Percentiles rank a stretch among this genome's conserved stretches.
These are phyloP conservation scores for Diutina rugosa DNA, from an alignment of 1,139 yeast species.

Conservation along the genomic window DNA sequence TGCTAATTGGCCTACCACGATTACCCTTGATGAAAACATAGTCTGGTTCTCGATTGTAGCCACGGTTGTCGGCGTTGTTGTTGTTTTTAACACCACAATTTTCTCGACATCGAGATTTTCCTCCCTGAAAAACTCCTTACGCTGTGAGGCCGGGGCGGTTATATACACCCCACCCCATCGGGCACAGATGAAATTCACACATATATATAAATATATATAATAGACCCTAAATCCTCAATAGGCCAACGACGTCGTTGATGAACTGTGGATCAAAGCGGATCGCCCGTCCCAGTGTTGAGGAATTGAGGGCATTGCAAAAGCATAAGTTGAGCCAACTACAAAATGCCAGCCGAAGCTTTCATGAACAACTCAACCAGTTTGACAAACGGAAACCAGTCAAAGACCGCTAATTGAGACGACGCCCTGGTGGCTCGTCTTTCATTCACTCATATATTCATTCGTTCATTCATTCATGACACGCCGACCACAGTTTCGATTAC, in stretches of 20 bases:
- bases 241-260: background rate
- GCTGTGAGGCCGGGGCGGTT: background rate
- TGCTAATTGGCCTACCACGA: background rate
- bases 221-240: background rate
- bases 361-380: background rate
- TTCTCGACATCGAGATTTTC: background rate
- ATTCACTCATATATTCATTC: background rate
- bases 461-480: background rate
- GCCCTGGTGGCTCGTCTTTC: background rate
- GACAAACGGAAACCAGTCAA: background rate
- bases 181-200: background rate
- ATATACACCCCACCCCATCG: background rate
- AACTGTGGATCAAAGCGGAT: background rate
- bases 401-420: background rate
- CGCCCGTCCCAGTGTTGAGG: background rate
- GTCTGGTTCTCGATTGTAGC: background rate
- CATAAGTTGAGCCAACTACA: background rate
- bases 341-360: conserved; percentile 2
- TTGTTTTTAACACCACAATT: background rate
- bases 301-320: background rate
- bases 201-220: no score
- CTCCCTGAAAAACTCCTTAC: background rate
- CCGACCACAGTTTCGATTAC: background rate
- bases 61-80: no score
- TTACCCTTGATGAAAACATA: background rate